Conservation (phyloP, 2,329 filamentous ascomycete genomes). For the Trichoderma oligosporum region DNA sequence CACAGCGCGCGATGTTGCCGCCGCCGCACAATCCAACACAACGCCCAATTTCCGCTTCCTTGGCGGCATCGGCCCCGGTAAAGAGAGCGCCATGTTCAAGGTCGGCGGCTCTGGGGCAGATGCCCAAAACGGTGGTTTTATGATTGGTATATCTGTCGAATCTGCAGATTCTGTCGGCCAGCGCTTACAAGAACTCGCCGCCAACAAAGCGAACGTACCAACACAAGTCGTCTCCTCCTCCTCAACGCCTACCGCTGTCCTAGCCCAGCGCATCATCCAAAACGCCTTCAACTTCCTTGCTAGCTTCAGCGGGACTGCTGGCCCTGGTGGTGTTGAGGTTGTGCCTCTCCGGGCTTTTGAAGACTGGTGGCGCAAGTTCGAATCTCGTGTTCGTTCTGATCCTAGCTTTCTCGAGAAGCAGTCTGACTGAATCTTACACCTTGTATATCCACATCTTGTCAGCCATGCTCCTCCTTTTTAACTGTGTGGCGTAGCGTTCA, state of each 20-base stretch:
- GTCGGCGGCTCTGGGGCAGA: slow-evolving; percentile 43
- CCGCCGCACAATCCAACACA: slow-evolving; percentile 39
- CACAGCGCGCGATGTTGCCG: slow-evolving; percentile 44
- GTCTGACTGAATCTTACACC: slow-evolving; percentile 23
- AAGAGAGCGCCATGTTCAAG: slow-evolving; percentile 89
- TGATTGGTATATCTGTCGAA: slow-evolving; percentile 81
- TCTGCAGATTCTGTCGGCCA: slow-evolving; percentile 65
- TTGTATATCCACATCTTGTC: background rate
- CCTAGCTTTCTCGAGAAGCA: slow-evolving; percentile 79
- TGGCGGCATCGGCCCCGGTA: slow-evolving; percentile 83
- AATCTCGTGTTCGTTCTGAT: slow-evolving; percentile 77
- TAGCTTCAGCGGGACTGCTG: slow-evolving; percentile 68
- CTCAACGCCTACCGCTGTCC: slow-evolving; percentile 63
- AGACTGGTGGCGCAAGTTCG: slow-evolving; percentile 98
- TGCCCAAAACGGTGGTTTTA: slow-evolving; percentile 44
- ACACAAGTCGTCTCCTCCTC: slow-evolving; percentile 21
- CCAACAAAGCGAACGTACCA: slow-evolving; percentile 26
- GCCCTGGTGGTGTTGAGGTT: slow-evolving; percentile 67
- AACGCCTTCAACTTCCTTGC: slow-evolving; percentile 97
- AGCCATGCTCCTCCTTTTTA: background rate
- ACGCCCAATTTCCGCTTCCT: slow-evolving; percentile 72
- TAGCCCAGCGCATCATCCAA: slow-evolving; percentile 91
- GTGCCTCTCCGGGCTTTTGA: slow-evolving; percentile 93
- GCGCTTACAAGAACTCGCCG: slow-evolving; percentile 59
- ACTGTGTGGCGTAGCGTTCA: background rate